phyloP scores from a whole-genome alignment of 2,329 filamentous ascomycete species.

The Penicillium sp. region DNA sequence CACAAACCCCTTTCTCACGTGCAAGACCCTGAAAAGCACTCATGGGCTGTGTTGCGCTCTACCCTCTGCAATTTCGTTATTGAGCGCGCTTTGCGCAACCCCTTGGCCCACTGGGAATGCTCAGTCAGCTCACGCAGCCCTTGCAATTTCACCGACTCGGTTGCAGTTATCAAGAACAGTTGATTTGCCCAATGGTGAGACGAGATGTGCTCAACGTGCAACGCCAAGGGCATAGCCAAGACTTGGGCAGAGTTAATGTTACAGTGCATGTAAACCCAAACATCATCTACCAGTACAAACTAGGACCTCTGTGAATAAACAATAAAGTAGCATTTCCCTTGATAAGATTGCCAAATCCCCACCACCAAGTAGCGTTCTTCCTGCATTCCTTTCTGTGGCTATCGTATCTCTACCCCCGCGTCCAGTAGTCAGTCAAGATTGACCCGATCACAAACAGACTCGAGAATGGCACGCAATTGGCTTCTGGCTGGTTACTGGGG shows the following conservation, averaged over 20 bases:
- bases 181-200: not conserved
- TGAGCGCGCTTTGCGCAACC: not conserved
- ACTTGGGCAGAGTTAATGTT: not conserved
- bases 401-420: not conserved
- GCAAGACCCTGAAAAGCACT: no score
- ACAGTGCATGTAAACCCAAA: not conserved
- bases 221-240: not conserved
- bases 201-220: not conserved
- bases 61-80: not conserved
- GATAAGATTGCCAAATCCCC: not conserved
- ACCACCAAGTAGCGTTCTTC: not conserved
- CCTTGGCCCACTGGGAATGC: not conserved
- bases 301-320: not conserved
- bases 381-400: not conserved
- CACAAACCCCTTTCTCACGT: no score
- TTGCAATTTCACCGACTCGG: not conserved
- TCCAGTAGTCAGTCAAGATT: not conserved
- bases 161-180: not conserved
- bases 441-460: not conserved
- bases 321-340: not conserved
- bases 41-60: not conserved
- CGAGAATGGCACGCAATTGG: not conserved
- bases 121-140: not conserved
- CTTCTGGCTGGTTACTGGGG: not conserved
- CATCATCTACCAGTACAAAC: not conserved